A percentile compares a stretch with the other conserved stretches of the same genome.
Conservation (phyloP, 306 rosid species). For the Trichosanthes truncata region DNA sequence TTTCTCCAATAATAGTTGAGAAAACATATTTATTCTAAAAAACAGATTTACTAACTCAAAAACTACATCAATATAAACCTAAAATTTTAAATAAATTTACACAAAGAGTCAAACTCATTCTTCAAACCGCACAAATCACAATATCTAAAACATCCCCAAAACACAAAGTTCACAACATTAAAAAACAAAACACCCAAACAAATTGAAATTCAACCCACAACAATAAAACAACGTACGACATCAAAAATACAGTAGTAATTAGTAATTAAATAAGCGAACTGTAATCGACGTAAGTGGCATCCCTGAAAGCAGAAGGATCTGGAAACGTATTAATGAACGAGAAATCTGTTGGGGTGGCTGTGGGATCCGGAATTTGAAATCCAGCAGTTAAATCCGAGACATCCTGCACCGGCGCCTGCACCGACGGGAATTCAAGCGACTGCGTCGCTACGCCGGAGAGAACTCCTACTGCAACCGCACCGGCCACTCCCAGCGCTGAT, state of each 20-base stretch:
- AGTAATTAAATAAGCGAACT: not conserved
- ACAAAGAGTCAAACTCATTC: too few relatives aligned
- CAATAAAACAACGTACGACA: not conserved
- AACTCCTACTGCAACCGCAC: not conserved
- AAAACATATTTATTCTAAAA: too few relatives aligned
- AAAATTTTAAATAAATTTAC: too few relatives aligned
- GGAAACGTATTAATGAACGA: not conserved
- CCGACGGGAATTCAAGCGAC: not conserved
- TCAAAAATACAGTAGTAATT: not conserved
- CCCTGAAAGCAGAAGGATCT: not conserved
- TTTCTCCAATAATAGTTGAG: too few relatives aligned
- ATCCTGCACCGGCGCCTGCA: not conserved
- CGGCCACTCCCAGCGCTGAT: constrained; percentile 31
- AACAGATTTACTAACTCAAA: too few relatives aligned
- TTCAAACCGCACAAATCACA: too few relatives aligned
- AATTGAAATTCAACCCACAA: too few relatives aligned
- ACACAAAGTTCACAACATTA: too few relatives aligned
- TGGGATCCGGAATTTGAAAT: not conserved
- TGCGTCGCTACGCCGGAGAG: not conserved
- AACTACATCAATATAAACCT: too few relatives aligned
- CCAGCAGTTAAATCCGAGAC: not conserved
- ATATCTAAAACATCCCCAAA: too few relatives aligned
- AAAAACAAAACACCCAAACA: too few relatives aligned
- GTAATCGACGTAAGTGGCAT: not conserved
- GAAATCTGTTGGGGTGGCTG: not conserved